A percentile compares a stretch with the other conserved stretches of the same genome.
These are phyloP conservation scores for Curvularia hawaiiensis DNA, from an alignment of 2,329 filamentous ascomycete genomes.

Conservation along the genomic window DNA sequence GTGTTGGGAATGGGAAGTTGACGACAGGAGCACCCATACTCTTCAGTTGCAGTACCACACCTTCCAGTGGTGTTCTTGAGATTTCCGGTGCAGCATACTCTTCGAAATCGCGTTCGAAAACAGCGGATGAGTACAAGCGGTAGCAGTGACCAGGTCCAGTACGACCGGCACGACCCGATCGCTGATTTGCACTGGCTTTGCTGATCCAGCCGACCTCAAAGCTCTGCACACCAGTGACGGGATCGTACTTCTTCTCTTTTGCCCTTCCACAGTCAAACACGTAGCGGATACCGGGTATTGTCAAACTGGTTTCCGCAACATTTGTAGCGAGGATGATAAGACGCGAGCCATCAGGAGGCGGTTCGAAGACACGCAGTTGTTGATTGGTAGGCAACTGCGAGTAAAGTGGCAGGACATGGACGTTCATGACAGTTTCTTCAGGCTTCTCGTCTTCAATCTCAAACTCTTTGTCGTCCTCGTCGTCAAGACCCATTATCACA, in stretches of 20 bases:
- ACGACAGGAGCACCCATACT: constrained; percentile 89
- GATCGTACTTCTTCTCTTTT: constrained; percentile 90
- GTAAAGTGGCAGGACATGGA: constrained; percentile 92
- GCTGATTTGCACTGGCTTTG: constrained; percentile 92
- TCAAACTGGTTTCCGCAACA: constrained; percentile 95
- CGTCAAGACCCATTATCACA: constrained; percentile 64
- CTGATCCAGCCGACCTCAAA: constrained; percentile 97
- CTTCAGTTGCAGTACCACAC: constrained; percentile 87
- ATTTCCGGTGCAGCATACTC: constrained; percentile 90
- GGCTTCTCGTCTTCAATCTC: constrained; percentile 69
- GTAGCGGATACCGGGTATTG: constrained; percentile 92
- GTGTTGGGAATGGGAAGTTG: constrained; percentile 95
- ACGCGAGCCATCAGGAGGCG: constrained; percentile 79
- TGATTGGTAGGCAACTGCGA: constrained; percentile 89
- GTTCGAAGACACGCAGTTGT: constrained; percentile 88
- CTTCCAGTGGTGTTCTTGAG: constrained; percentile 88
- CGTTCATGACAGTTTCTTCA: constrained; percentile 65
- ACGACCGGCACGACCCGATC: constrained; percentile 90
- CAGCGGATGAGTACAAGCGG: constrained; percentile 88
- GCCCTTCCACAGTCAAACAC: constrained; percentile 94
- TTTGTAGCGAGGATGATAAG: constrained; percentile 93
- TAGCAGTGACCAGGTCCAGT: constrained; percentile 97
- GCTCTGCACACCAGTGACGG: constrained; percentile 88
- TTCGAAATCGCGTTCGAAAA: constrained; percentile 87
- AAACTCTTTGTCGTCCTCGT: constrained; percentile 67